Conservation (phyloP, 257 asterid species). For the Ajuga chamaepitys region DNA sequence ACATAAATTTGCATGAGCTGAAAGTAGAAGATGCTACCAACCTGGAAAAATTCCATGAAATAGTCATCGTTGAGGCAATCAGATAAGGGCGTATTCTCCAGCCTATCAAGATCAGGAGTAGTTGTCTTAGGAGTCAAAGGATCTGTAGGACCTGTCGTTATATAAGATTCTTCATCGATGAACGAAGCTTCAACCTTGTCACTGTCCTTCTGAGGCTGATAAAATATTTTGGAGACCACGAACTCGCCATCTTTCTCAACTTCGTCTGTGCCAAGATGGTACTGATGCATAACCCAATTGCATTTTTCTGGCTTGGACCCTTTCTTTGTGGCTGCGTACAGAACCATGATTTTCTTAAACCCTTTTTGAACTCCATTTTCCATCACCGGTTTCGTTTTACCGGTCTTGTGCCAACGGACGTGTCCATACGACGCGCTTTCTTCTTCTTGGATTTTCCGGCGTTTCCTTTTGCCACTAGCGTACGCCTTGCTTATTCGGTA, state of each 20-base stretch:
- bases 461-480: conserved; percentile 73
- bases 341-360: conserved; percentile 86
- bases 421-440: conserved; percentile 11
- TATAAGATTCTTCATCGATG: conserved; percentile 38
- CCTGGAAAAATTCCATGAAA: too few species aligned
- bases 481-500: conserved; percentile 58
- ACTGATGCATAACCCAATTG: conserved; percentile 95
- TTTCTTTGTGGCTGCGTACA: conserved; percentile 40
- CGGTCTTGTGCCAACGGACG: conserved; percentile 95
- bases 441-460: conserved; percentile 48
- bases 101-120: conserved; percentile 56
- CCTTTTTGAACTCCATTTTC: conserved; percentile 64
- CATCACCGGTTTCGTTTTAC: conserved; percentile 58
- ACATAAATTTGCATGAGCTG: too few species aligned
- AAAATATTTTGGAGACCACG: conserved; percentile 69
- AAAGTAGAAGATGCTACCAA: too few species aligned
- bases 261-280: conserved; percentile 64
- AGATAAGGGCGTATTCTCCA: conserved; percentile 45
- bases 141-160: conserved; percentile 20
- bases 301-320: conserved; percentile 59
- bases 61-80: too few species aligned
- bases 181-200: conserved; percentile 21
- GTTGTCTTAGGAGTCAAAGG: conserved; percentile 71
- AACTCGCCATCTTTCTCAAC: conserved; percentile 66
- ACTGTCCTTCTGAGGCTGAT: conserved; percentile 55